A percentile compares a stretch with the other conserved stretches of the same genome.
phyloP scores from a whole-genome alignment of 176 grass and related monocot genomes.

The Oryza coarctata region DNA sequence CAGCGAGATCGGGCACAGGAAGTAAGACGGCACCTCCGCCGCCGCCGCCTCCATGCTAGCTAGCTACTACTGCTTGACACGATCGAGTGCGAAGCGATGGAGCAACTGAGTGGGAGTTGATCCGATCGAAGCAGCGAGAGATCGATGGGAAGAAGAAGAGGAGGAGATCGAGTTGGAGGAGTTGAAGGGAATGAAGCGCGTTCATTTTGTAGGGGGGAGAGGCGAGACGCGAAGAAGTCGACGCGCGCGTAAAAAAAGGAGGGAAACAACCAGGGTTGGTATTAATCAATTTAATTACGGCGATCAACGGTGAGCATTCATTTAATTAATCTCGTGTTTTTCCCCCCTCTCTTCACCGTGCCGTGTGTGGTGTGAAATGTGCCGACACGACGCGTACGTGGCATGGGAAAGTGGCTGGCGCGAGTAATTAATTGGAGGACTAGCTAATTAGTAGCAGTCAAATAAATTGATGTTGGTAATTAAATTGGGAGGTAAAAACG shows the following conservation, averaged over 20 bases:
- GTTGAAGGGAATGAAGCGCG: background rate
- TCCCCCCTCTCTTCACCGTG: too few species aligned
- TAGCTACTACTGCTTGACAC: background rate
- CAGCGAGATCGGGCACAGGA: conserved; percentile 88
- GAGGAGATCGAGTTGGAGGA: too few species aligned
- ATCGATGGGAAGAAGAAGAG: background rate
- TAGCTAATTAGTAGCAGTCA: background rate
- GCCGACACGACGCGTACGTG: background rate
- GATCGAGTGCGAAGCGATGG: background rate
- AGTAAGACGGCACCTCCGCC: conserved; percentile 72
- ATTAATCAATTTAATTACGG: background rate
- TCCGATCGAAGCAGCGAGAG: background rate
- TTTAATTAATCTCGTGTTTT: background rate
- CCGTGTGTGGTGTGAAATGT: background rate
- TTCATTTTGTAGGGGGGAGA: conserved; percentile 38
- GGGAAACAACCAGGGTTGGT: background rate
- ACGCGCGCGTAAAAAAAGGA: conserved; percentile 9
- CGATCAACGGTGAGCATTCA: background rate
- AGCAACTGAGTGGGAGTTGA: background rate
- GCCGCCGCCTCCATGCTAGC: conserved; percentile 39
- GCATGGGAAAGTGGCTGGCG: background rate
- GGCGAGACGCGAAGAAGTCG: conserved; percentile 27
- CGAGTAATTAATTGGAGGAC: background rate
- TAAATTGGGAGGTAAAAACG: background rate
- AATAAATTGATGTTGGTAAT: background rate